Evolutionary conservation across 192 early-diverging fungal genomes (phyloP), one percentile per base, ranked within the genome.

Genomic region (Funneliformis geosporum): DNA sequence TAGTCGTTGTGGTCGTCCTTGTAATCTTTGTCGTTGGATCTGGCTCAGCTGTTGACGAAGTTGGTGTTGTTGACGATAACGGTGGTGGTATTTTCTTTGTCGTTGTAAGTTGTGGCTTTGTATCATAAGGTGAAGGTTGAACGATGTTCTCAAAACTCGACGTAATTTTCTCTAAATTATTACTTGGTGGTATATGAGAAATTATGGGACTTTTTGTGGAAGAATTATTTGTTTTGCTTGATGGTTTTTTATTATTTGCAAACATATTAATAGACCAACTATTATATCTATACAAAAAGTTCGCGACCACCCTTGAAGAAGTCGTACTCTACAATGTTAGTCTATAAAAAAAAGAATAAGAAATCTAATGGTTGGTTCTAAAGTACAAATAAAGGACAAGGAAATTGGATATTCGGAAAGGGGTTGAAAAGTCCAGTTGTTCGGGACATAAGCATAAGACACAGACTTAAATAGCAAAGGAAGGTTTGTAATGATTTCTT

Each of bases 1-100:
- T 76, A 27, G 75, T 76, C 4, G 75, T 76, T 0, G 75, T 76
- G 33, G 75, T 76, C 8, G 75, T 76, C 46, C 18, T 76, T 23
- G 75, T 76, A 27, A 76, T 76, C 21, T 55, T 55, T 42, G 75
- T 76, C 18, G 61, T 14, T 46, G 40, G 6, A 65, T 76, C 75
- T 7, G 47, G 11, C 2, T 44, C 71, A 5, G 73, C 2, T 18
- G 16, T 60, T 60, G 73, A 50, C 18, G 73, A 61, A n/a, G 66
- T 25, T 5, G 61, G 9, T 64, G 16, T 1, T 64, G 61, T 59
- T 59, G 21, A 18, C 21, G 55, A 59, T 59, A 33, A n/a, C 5
- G 18, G 21, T 0, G 18, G 5, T 21, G 18, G 50, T 21, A 6
- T 7, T 7, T 55, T 55, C 50, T 21, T 55, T 55, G 18, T 55